phyloP scores from a whole-genome alignment of 2,329 filamentous ascomycete genomes.

The Canariomyces notabilis region DNA sequence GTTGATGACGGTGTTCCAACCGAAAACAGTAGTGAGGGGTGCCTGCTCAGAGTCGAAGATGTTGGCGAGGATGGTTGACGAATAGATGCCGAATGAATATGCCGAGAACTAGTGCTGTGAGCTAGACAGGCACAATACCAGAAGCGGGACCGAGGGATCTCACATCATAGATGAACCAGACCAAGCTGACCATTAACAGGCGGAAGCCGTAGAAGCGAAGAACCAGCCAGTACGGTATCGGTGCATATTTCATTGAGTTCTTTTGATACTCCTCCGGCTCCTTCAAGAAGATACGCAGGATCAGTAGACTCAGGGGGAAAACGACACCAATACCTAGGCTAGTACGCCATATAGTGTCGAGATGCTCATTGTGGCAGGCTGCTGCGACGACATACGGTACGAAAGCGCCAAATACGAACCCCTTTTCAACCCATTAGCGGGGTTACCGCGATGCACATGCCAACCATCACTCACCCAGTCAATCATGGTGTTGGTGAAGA shows the following conservation, averaged over 20 bases:
- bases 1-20: conserved; percentile 86
- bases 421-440: conserved; percentile 32
- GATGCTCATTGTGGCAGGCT: conserved; percentile 55
- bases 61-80: conserved; percentile 64
- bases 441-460: background rate
- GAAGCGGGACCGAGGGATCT: conserved; percentile 23
- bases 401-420: conserved; percentile 76
- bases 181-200: conserved; percentile 62
- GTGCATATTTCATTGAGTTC: conserved; percentile 60
- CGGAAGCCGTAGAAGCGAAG: conserved; percentile 68
- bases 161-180: conserved; percentile 82
- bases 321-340: conserved; percentile 72
- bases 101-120: conserved; percentile 56
- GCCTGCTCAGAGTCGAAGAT: conserved; percentile 51
- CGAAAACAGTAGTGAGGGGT: conserved; percentile 71
- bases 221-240: conserved; percentile 52
- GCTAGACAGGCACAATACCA: background rate
- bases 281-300: conserved; percentile 65
- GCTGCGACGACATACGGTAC: conserved; percentile 61
- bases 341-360: conserved; percentile 74
- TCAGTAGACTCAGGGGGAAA: conserved; percentile 68
- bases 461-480: conserved; percentile 43
- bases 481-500: conserved; percentile 87
- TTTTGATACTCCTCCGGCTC: conserved; percentile 74
- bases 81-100: conserved; percentile 85